These are phyloP conservation scores for Globisporangium heterothallicum DNA, from an alignment of 352 stramenopile genomes.

Conservation along the genomic window DNA sequence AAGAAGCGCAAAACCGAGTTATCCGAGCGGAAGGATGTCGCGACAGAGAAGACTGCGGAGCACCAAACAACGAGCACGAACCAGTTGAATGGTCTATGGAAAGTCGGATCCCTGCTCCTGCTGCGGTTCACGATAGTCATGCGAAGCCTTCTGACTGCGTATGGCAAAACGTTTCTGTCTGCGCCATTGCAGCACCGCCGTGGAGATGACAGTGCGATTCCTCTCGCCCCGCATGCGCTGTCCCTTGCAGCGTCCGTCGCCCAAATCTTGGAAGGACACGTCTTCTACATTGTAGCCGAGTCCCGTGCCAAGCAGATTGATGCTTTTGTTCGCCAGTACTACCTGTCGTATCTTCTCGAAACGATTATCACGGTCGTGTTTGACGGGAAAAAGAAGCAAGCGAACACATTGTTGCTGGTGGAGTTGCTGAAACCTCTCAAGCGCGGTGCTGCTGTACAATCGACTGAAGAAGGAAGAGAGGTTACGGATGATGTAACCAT, in stretches of 20 bases:
- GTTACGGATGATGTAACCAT: slow-evolving; percentile 26
- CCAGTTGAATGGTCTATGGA: slow-evolving; percentile 49
- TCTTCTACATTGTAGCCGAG: slow-evolving; percentile 45
- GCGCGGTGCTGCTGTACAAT: slow-evolving; percentile 12
- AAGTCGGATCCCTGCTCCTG: slow-evolving; percentile 71
- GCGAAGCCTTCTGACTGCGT: slow-evolving; percentile 53
- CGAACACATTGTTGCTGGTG: slow-evolving; percentile 64
- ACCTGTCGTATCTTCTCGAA: slow-evolving; percentile 73
- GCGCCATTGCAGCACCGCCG: slow-evolving; percentile 56
- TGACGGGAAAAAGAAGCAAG: slow-evolving; percentile 71
- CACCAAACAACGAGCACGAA: background rate
- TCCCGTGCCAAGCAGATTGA: slow-evolving; percentile 39
- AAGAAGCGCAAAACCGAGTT: slow-evolving; percentile 18
- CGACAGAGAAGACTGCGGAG: background rate
- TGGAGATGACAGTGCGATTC: slow-evolving; percentile 50
- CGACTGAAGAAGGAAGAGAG: no score
- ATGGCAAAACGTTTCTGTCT: slow-evolving; percentile 66
- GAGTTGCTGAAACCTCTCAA: slow-evolving; percentile 49
- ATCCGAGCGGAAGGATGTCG: slow-evolving; percentile 7
- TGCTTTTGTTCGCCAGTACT: slow-evolving; percentile 68
- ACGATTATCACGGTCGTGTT: slow-evolving; percentile 71
- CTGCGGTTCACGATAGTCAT: slow-evolving; percentile 74
- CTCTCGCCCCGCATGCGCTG: slow-evolving; percentile 54
- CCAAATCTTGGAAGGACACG: slow-evolving; percentile 38
- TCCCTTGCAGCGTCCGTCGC: slow-evolving; percentile 37